Evolutionary conservation across 495 filamentous ascomycete species (phyloP), one percentile per base, ranked within the genome.

Genomic region (Extremus antarcticus): DNA sequence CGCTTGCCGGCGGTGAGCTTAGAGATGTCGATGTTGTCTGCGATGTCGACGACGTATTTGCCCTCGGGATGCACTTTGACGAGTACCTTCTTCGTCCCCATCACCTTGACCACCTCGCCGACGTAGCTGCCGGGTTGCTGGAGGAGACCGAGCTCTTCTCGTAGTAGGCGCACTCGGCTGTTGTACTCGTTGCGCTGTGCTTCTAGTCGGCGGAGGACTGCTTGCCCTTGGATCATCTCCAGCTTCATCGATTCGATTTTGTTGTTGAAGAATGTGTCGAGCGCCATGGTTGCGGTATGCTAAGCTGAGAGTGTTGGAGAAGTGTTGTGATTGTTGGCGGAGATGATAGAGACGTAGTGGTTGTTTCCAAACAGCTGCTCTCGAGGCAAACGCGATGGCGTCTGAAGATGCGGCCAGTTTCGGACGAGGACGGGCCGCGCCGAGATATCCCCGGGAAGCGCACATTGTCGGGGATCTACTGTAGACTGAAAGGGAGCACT

Each of bases 181-280:
- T 99, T 99, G 79, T 96, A 96, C 70, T 99, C 92, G 71, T 99
- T 99, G 55, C 92, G 86, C 69, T 99, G 92, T 51, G 92, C 92
- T 79, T 99, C 92, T 66, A 99, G 77, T 70, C 92, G 79, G 62
- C 92, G 83, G 51, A 99, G 77, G 50, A 94, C 88, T 47, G 94
- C 91, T 75, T 97, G 94, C 39, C 92, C 91, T 71, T 95, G 89
- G 64, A 99, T 88, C 62, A 99, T 99, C 79, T 97, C 91, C 67
- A 97, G 88, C 80, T 97, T 95, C 85, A 96, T 94, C 69, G 84
- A 82, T 86, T 99, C 92, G 72, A 99, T 95, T 79, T 99, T 99
- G 74, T 97, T 96, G 76, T 89, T 87, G 71, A 91, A 99, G 73
- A 95, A 99, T 72, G 85, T 95, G 73, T 97, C 92, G 73, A 99